A percentile compares a stretch with the other conserved stretches of the same genome.
Conservation (phyloP, 2,329 filamentous ascomycete genomes). For the Laburnicola sp. region DNA sequence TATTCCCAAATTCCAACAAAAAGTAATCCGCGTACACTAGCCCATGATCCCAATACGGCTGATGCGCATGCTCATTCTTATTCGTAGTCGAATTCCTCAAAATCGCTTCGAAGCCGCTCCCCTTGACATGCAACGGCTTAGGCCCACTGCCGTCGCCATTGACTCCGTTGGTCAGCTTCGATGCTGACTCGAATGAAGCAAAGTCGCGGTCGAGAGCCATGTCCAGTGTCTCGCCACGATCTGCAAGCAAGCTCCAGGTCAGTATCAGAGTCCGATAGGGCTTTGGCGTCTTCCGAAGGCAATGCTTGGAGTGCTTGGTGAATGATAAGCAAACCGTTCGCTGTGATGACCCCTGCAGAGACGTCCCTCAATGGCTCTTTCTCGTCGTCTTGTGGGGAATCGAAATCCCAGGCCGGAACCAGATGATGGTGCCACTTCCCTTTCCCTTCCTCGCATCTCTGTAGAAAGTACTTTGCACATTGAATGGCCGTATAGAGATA, state of each 20-base stretch:
- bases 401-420: slow-evolving; percentile 57
- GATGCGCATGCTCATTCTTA: slow-evolving; percentile 52
- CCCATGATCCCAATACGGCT: slow-evolving; percentile 52
- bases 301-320: slow-evolving; percentile 39
- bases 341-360: slow-evolving; percentile 48
- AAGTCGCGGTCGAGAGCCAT: slow-evolving; percentile 36
- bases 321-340: slow-evolving; percentile 48
- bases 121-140: slow-evolving; percentile 25
- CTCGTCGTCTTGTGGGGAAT: slow-evolving; percentile 50
- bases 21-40: slow-evolving; percentile 57
- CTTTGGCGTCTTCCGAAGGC: not conserved
- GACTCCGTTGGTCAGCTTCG: slow-evolving; percentile 7
- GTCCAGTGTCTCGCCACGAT: slow-evolving; percentile 34
- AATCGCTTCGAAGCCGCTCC: slow-evolving; percentile 50
- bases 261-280: slow-evolving; percentile 3
- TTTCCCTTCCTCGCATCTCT: slow-evolving; percentile 42
- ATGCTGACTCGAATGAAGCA: slow-evolving; percentile 24
- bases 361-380: slow-evolving; percentile 42
- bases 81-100: slow-evolving; percentile 53
- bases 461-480: slow-evolving; percentile 53
- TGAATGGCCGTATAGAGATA: slow-evolving; percentile 52
- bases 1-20: slow-evolving; percentile 53
- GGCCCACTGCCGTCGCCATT: slow-evolving; percentile 17
- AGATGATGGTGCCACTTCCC: slow-evolving; percentile 31
- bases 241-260: slow-evolving; percentile 25